These are phyloP conservation scores for Microascus cirrosus DNA, from an alignment of 2,329 filamentous ascomycete species.

Conservation along the genomic window DNA sequence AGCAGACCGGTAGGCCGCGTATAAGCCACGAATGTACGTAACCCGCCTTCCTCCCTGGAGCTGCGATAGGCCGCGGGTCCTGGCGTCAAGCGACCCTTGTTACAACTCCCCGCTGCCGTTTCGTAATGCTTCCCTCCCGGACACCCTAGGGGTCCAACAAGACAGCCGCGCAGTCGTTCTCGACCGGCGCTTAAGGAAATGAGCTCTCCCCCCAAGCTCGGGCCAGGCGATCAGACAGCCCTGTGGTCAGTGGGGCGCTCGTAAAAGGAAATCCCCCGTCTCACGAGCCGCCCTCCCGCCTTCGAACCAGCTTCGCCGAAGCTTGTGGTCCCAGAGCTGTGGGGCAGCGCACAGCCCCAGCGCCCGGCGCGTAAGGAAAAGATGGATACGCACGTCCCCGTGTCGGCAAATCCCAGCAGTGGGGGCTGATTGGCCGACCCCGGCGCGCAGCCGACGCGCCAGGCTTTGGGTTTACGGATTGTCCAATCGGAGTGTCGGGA, in stretches of 20 bases:
- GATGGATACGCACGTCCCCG: not conserved
- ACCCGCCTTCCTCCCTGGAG: too few relatives aligned
- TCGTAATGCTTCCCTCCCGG: not conserved
- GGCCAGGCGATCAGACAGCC: not conserved
- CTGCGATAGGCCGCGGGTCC: not conserved
- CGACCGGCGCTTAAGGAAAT: slow-evolving; percentile 4
- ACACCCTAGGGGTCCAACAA: not conserved
- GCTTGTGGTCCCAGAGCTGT: not conserved
- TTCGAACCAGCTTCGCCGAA: not conserved
- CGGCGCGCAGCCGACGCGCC: slow-evolving; percentile 1
- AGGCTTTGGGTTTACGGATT: not conserved
- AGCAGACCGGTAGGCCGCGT: too few relatives aligned
- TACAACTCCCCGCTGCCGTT: not conserved
- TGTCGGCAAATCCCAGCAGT: not conserved
- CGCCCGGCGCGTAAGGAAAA: slow-evolving; percentile 1
- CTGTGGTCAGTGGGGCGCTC: not conserved
- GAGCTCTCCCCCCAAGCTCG: not conserved
- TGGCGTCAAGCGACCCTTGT: not conserved
- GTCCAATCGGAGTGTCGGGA: not conserved
- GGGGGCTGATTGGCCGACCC: not conserved
- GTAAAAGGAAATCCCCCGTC: not conserved
- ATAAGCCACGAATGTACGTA: too few relatives aligned
- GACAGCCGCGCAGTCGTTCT: not conserved
- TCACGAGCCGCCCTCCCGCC: slow-evolving; percentile 5
- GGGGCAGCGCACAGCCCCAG: not conserved